phyloP scores from a whole-genome alignment of 2,329 filamentous ascomycete species.

The Ascochyta koolunga region DNA sequence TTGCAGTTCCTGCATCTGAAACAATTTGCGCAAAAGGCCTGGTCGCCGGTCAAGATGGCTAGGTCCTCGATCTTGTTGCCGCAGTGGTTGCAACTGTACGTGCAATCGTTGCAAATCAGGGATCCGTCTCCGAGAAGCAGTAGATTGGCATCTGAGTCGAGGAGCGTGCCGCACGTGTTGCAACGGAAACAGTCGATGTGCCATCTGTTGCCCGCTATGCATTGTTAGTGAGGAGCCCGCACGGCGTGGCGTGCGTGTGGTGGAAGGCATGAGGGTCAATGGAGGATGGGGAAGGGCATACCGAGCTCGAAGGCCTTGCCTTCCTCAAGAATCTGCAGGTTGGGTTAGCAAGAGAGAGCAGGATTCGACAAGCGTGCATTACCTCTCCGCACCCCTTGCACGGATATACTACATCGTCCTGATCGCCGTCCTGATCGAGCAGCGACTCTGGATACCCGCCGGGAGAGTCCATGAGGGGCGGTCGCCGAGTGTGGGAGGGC shows the following conservation, averaged over 20 bases:
- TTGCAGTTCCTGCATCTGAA: slow-evolving; percentile 99
- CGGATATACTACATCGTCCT: slow-evolving; percentile 64
- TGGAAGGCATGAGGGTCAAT: slow-evolving; percentile 4
- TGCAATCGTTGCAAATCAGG: slow-evolving; percentile 98
- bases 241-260: slow-evolving; percentile 1
- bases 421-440: slow-evolving; percentile 48
- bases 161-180: slow-evolving; percentile 91
- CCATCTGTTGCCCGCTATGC: slow-evolving; percentile 89
- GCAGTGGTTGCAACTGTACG: slow-evolving; percentile 97
- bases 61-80: slow-evolving; percentile 98
- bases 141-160: slow-evolving; percentile 97
- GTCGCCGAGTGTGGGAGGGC: slow-evolving; percentile 10
- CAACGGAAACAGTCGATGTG: slow-evolving; percentile 99
- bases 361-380: slow-evolving; percentile 11
- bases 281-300: slow-evolving; percentile 53
- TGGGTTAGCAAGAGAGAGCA: slow-evolving; percentile 24
- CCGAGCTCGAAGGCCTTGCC: slow-evolving; percentile 98
- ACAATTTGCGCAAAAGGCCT: slow-evolving; percentile 96
- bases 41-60: slow-evolving; percentile 94
- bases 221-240: slow-evolving; percentile 31
- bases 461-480: slow-evolving; percentile 59
- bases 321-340: slow-evolving; percentile 86
- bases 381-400: slow-evolving; percentile 65
- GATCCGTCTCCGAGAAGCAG: slow-evolving; percentile 96
- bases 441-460: slow-evolving; percentile 60